Percentiles rank a stretch among this genome's conserved stretches.
Evolutionary conservation across 73 alveolate species (phyloP).

Genomic region (Paramecium bursaria): DNA sequence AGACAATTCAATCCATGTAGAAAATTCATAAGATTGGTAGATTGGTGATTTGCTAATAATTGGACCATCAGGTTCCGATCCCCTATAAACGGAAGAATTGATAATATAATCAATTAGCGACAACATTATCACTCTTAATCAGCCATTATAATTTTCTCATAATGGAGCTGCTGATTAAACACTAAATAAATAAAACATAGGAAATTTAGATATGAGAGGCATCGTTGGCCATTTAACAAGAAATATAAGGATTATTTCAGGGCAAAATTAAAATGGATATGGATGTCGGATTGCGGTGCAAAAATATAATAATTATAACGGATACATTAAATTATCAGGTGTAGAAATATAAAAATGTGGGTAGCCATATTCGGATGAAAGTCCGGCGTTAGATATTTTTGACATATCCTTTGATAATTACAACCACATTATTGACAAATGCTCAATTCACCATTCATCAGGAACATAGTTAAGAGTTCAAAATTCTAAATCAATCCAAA

Average conservation of each 20-base stretch:
- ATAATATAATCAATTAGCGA: conserved; percentile 47
- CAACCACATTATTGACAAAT: too few relatives aligned
- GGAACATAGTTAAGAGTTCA: conserved; percentile 54
- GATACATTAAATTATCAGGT: conserved; percentile 50
- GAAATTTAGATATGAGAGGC: conserved; percentile 65
- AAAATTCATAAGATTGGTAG: conserved; percentile 59
- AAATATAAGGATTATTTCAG: conserved; percentile 60
- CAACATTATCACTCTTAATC: conserved; percentile 25
- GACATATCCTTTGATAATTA: too few relatives aligned
- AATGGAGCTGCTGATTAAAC: conserved; percentile 65
- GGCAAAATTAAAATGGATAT: conserved; percentile 28
- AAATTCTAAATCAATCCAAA: conserved; percentile 14
- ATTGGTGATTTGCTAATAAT: conserved; percentile 63
- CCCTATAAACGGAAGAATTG: conserved; percentile 41
- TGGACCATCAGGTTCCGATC: conserved; percentile 66
- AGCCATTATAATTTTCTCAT: conserved; percentile 44
- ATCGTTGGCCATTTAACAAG: conserved; percentile 65
- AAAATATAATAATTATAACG: conserved; percentile 49
- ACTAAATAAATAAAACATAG: conserved; percentile 41
- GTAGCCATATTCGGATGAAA: conserved; percentile 50
- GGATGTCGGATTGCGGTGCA: conserved; percentile 65
- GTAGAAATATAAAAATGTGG: conserved; percentile 71
- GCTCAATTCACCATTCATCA: conserved; percentile 64
- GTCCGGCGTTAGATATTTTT: conserved; percentile 66
- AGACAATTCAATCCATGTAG: conserved; percentile 32